These are phyloP conservation scores for Phytophthora cajani DNA, from an alignment of 352 stramenopile genomes.

Conservation along the genomic window DNA sequence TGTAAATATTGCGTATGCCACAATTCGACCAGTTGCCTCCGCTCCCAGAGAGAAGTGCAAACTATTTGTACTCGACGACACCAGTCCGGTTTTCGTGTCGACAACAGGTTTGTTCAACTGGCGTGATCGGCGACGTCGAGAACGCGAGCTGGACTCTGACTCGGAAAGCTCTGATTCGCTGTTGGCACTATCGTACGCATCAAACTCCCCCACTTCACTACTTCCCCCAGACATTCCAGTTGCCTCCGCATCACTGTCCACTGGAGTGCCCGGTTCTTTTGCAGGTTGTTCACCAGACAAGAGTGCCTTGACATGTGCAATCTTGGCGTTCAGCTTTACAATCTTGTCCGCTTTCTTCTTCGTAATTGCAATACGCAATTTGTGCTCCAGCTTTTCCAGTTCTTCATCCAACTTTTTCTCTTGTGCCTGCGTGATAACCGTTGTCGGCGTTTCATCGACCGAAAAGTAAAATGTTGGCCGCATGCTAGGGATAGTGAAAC, in stretches of 20 bases:
- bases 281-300: constrained; percentile 77
- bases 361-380: constrained; percentile 86
- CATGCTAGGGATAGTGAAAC: constrained; percentile 68
- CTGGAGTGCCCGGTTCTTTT: constrained; percentile 45
- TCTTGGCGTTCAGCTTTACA: constrained; percentile 83
- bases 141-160: constrained; percentile 50
- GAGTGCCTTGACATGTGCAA: constrained; percentile 78
- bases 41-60: constrained; percentile 86
- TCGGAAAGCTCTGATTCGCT: constrained; percentile 89
- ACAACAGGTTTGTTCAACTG: constrained; percentile 32
- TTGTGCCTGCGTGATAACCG: constrained; percentile 88
- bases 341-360: constrained; percentile 93
- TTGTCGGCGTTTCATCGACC: constrained; percentile 81
- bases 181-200: constrained; percentile 82
- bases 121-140: constrained; percentile 38
- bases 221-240: constrained; percentile 34
- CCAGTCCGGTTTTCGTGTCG: constrained; percentile 34
- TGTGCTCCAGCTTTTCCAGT: constrained; percentile 90
- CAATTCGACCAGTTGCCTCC: constrained; percentile 82
- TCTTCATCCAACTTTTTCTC: constrained; percentile 92
- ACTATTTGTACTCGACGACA: constrained; percentile 61
- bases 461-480: constrained; percentile 86
- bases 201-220: constrained; percentile 38
- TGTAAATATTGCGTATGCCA: constrained; percentile 82
- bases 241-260: constrained; percentile 49